These are phyloP conservation scores for Monoraphidium neglectum DNA, from an alignment of 139 green algal species.

Conservation along the genomic window DNA sequence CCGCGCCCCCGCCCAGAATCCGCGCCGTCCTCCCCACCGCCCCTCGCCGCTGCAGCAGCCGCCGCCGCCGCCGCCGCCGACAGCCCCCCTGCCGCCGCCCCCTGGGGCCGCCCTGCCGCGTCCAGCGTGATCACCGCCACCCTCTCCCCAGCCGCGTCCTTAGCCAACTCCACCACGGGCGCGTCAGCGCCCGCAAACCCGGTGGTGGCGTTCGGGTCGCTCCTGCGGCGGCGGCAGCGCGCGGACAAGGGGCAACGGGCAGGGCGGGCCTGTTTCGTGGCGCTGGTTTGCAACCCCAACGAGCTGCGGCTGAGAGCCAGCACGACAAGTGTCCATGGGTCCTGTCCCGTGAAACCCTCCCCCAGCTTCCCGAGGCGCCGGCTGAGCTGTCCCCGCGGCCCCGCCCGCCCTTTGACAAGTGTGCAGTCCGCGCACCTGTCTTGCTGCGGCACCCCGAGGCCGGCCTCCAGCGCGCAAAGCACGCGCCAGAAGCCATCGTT, in stretches of 20 bases:
- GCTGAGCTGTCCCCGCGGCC: background rate
- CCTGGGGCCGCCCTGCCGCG: too few species aligned
- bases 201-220: slow-evolving; percentile 43
- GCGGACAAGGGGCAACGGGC: background rate
- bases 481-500: slow-evolving; percentile 84
- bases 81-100: too few species aligned
- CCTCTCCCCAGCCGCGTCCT: slow-evolving; percentile 47
- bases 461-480: slow-evolving; percentile 71
- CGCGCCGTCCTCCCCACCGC: background rate
- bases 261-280: background rate
- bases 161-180: slow-evolving; percentile 13
- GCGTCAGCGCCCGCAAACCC: slow-evolving; percentile 52
- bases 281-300: background rate
- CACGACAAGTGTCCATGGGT: too few species aligned
- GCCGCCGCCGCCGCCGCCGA: background rate
- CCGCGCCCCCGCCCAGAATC: too few species aligned
- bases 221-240: slow-evolving; percentile 29
- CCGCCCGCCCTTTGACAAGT: background rate
- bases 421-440: background rate
- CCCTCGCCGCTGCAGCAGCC: slow-evolving; percentile 13
- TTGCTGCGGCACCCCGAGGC: slow-evolving; percentile 67
- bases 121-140: slow-evolving; percentile 37
- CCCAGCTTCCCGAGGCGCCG: background rate
- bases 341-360: background rate
- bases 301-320: too few species aligned